Evolutionary conservation across 2,329 filamentous ascomycete genomes (phyloP).

Genomic region (Aspergillus transmontanensis): DNA sequence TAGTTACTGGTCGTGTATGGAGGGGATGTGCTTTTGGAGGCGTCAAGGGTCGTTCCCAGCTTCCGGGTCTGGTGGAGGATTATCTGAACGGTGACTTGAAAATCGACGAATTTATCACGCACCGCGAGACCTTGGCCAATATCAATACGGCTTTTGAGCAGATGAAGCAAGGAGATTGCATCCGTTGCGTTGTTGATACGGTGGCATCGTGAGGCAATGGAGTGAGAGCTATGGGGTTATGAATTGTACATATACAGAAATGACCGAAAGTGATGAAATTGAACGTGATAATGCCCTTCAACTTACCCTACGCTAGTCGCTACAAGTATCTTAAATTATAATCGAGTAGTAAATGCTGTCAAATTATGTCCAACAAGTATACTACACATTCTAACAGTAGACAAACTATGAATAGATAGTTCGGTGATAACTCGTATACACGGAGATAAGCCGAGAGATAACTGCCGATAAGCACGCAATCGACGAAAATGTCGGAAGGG

Average conservation of each 20-base stretch:
- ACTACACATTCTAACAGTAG: background rate
- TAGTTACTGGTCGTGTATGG: conserved; percentile 97
- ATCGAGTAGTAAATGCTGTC: background rate
- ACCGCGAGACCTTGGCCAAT: conserved; percentile 77
- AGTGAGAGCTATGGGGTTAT: background rate
- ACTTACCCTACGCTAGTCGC: too few relatives aligned
- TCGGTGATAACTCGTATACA: background rate
- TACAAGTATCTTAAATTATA: fast-evolving
- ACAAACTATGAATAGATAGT: background rate
- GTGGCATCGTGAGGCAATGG: background rate
- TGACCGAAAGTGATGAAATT: background rate
- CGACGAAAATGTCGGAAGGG: background rate
- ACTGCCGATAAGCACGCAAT: background rate
- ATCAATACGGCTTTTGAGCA: conserved; percentile 84
- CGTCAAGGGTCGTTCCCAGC: conserved; percentile 94
- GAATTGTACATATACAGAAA: background rate
- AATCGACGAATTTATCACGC: conserved; percentile 99
- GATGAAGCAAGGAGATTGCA: conserved; percentile 89
- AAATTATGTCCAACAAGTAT: background rate
- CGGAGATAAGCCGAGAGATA: background rate
- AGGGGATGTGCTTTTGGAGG: conserved; percentile 98
- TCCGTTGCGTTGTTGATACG: conserved; percentile 63
- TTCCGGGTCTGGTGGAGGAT: conserved; percentile 82
- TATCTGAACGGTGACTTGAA: conserved; percentile 89
- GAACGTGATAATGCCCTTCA: background rate